These are phyloP conservation scores for Glycine tomentella DNA, from an alignment of 306 rosid genomes.

Conservation along the genomic window DNA sequence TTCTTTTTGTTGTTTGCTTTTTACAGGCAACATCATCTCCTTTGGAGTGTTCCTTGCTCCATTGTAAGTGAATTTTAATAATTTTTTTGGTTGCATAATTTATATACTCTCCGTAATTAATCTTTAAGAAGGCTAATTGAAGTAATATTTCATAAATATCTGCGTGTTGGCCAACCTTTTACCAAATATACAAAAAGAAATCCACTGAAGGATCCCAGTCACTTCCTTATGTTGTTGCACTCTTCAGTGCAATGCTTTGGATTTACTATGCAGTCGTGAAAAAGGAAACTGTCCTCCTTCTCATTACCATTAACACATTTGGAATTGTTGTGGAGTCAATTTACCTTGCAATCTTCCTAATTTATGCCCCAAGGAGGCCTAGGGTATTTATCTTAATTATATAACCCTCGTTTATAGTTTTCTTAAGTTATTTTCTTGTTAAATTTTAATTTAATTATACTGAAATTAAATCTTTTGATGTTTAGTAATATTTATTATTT, in stretches of 20 bases:
- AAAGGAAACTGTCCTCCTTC: slow-evolving; percentile 66
- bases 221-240: slow-evolving; percentile 84
- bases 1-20: slow-evolving; percentile 17
- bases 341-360: slow-evolving; percentile 67
- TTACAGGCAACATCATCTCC: slow-evolving; percentile 82
- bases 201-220: slow-evolving; percentile 81
- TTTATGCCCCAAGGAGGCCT: slow-evolving; percentile 66
- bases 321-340: slow-evolving; percentile 74
- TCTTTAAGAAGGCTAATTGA: not conserved
- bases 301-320: slow-evolving; percentile 85
- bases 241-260: slow-evolving; percentile 89
- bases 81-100: not conserved
- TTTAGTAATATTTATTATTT: not conserved
- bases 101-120: slow-evolving; percentile 6
- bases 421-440: no score
- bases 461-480: not conserved
- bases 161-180: slow-evolving; percentile 80
- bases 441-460: not conserved
- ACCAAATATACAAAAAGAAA: slow-evolving; percentile 77
- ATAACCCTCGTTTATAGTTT: no score
- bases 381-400: no score
- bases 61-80: slow-evolving; percentile 59
- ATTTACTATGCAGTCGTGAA: slow-evolving; percentile 86
- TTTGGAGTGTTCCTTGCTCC: slow-evolving; percentile 91
- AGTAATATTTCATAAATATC: not conserved